Evolutionary conservation across 2,329 filamentous ascomycete species (phyloP), one percentile per base, ranked within the genome.

Genomic region (Polytolypa hystricis): DNA sequence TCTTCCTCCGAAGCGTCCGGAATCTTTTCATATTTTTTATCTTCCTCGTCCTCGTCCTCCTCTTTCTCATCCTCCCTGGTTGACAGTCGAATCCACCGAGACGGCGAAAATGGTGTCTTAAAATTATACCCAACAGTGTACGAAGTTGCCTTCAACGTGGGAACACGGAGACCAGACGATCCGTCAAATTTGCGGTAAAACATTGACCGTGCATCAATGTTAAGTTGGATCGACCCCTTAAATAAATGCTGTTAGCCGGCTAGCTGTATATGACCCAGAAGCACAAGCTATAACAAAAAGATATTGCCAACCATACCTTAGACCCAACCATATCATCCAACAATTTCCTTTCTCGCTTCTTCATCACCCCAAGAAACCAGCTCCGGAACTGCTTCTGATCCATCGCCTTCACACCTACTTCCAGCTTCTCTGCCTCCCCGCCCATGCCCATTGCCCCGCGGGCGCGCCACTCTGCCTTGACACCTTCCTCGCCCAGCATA

Each of bases 321-420:
- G 53, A 54, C 15, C 45, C 45, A 11, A 65, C 60, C 44, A 65
- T 23, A 12, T 49, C 48, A 37, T 64, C 49, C 10, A 66, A 35
- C 17, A 48, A 47, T 26, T 51, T 49, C 34, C 58, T 50, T 43
- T 66, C 62, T 33, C 54, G 51, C 19, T 44, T 53, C 44, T 58
- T 60, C 60, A 66, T 62, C 3, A 42, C 51, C 23, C 51, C 54
- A 41, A 63, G 42, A 35, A 63, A 63, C 60, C 60, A 64, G 14
- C 40, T 43, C 19, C 59, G 54, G 45, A 65, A 64, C 43, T 65
- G 54, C 29, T 52, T 47, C n/a, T 53, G 48, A 21, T 50, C 48
- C 56, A 58, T 58, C 2, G 58, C 46, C 45, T 51, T 56, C 6
- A 62, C 51, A 2, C 61, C 61, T 4, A 65, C 43, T 14, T 60